phyloP scores from a whole-genome alignment of 257 asterid genomes.

The Solanum paucissectum region DNA sequence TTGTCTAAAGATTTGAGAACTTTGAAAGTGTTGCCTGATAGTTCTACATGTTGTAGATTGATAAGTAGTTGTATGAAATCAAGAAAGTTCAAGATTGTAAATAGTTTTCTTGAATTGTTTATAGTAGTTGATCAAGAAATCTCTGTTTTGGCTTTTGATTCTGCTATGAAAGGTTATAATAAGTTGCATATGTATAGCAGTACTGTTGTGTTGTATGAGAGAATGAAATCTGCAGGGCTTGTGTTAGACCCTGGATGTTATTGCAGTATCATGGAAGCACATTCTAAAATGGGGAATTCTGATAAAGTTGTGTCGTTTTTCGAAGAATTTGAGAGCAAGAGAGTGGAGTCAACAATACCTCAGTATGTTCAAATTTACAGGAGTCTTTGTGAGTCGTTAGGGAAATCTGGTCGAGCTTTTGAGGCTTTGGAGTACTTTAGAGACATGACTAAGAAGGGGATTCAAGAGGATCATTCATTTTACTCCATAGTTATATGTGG shows the following conservation, averaged over 20 bases:
- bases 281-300: conserved; percentile 24
- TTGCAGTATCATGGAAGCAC: conserved; percentile 59
- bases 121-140: conserved; percentile 18
- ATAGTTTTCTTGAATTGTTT: conserved; percentile 40
- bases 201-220: conserved; percentile 22
- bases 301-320: conserved; percentile 37
- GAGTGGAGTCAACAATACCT: background rate
- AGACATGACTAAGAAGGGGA: conserved; percentile 40
- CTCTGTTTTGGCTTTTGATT: conserved; percentile 53
- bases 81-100: conserved; percentile 56
- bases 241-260: conserved; percentile 40
- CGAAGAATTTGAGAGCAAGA: conserved; percentile 29
- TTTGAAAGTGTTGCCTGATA: conserved; percentile 45
- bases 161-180: conserved; percentile 79
- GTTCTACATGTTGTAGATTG: conserved; percentile 37
- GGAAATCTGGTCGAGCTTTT: conserved; percentile 37
- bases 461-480: conserved; percentile 34
- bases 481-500: conserved; percentile 64
- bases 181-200: conserved; percentile 80
- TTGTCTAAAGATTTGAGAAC: conserved; percentile 43
- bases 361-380: conserved; percentile 28
- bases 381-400: conserved; percentile 54
- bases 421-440: conserved; percentile 61
- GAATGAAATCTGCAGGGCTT: conserved; percentile 41
- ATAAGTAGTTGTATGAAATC: conserved; percentile 49